Conservation (phyloP, 2,329 filamentous ascomycete genomes). For the Alternaria consortialis region DNA sequence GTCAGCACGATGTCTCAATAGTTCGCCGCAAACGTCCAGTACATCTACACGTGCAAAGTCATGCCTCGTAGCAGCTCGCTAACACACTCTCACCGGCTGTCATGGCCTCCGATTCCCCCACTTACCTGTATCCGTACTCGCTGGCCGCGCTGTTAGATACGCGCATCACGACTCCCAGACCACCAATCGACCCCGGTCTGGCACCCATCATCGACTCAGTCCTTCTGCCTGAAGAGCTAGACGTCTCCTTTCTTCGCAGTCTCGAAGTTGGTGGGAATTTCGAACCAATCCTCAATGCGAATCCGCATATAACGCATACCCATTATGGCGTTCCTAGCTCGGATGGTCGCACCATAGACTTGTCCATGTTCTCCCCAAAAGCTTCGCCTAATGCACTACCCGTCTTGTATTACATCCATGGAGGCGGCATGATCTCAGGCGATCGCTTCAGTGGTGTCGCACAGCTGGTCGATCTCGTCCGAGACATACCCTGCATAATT, state of each 20-base stretch:
- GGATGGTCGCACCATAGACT: constrained; percentile 68
- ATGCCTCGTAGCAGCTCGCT: neutral
- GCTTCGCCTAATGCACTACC: constrained; percentile 67
- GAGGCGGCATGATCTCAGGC: constrained; percentile 25
- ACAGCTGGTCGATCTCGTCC: constrained; percentile 20
- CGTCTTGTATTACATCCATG: constrained; percentile 74
- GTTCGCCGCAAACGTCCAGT: neutral
- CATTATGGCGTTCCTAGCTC: constrained; percentile 43
- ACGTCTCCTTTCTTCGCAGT: constrained; percentile 20
- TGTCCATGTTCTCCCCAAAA: constrained; percentile 61
- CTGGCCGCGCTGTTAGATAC: constrained; percentile 20
- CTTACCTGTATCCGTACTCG: constrained; percentile 12
- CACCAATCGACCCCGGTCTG: constrained; percentile 10
- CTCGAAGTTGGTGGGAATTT: constrained; percentile 2
- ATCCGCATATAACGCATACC: constrained; percentile 62
- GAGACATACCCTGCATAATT: constrained; percentile 22
- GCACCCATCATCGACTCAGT: constrained; percentile 17
- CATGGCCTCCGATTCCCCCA: neutral
- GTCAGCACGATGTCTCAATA: neutral
- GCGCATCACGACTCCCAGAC: constrained; percentile 16
- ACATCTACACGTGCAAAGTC: neutral
- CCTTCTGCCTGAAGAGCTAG: constrained; percentile 17
- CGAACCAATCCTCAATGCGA: constrained; percentile 64
- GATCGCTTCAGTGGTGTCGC: constrained; percentile 25
- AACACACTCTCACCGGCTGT: neutral